phyloP scores from a whole-genome alignment of 371 early-diverging fungal species.

The Amoeboaphelidium protococcarum region DNA sequence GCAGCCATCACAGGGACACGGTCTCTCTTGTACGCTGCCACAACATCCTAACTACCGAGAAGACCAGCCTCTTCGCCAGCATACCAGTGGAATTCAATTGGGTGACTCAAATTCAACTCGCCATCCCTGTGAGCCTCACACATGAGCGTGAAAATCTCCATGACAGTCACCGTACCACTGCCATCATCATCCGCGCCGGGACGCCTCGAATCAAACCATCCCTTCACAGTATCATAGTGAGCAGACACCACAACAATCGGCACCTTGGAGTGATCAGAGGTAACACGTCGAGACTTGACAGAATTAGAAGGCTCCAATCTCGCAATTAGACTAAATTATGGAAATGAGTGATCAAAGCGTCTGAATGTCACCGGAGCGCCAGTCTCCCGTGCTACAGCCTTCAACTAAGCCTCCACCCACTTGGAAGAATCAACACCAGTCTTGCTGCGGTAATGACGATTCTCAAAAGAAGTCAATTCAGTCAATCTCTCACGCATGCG shows the following conservation, averaged over 20 bases:
- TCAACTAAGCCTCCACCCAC: no score
- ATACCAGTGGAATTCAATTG: slow-evolving; percentile 12
- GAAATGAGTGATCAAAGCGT: neutral
- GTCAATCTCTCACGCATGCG: no score
- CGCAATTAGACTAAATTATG: neutral
- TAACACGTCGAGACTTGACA: slow-evolving; percentile 3
- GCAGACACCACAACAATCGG: slow-evolving; percentile 2
- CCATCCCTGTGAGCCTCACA: neutral
- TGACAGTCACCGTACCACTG: slow-evolving; percentile 3
- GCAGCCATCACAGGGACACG: no score
- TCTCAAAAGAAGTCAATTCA: slow-evolving; percentile 6
- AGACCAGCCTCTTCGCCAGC: slow-evolving; percentile 11
- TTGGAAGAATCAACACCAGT: slow-evolving; percentile 8
- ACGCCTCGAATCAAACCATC: neutral
- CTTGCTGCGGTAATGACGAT: slow-evolving; percentile 6
- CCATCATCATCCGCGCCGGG: slow-evolving; percentile 1
- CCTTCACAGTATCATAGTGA: slow-evolving; percentile 3
- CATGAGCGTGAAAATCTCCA: slow-evolving; percentile 5
- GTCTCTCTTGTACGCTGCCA: slow-evolving; percentile 4
- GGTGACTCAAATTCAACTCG: slow-evolving; percentile 4
- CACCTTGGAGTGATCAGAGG: slow-evolving; percentile 5
- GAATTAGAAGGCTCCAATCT: slow-evolving; percentile 1
- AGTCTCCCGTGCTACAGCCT: no score
- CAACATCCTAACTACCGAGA: slow-evolving; percentile 7
- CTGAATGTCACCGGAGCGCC: no score